Evolutionary conservation across 2,329 filamentous ascomycete genomes (phyloP).

Genomic region (Salinomyces thailandicus): DNA sequence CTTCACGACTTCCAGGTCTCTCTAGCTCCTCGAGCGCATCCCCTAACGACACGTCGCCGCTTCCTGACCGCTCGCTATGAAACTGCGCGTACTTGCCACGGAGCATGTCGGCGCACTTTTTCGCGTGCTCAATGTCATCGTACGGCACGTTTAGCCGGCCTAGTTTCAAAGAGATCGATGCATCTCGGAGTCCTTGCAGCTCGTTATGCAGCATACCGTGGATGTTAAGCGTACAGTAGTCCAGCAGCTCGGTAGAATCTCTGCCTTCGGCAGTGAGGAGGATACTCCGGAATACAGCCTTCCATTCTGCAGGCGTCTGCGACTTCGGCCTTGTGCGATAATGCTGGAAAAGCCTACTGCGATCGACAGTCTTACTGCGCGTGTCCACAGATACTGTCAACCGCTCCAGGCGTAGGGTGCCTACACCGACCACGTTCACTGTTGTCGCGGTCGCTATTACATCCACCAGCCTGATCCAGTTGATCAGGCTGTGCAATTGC

Average conservation of each 20-base stretch:
- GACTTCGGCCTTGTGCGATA: slow-evolving; percentile 53
- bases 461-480: slow-evolving; percentile 84
- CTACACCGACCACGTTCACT: slow-evolving; percentile 67
- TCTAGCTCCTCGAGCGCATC: slow-evolving; percentile 68
- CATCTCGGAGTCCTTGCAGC: slow-evolving; percentile 77
- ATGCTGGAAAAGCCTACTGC: slow-evolving; percentile 79
- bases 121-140: slow-evolving; percentile 65
- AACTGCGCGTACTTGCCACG: slow-evolving; percentile 31
- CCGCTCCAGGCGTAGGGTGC: slow-evolving; percentile 72
- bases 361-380: slow-evolving; percentile 78
- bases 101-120: slow-evolving; percentile 42
- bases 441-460: slow-evolving; percentile 73
- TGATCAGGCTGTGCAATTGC: slow-evolving; percentile 70
- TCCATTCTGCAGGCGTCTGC: slow-evolving; percentile 84
- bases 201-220: slow-evolving; percentile 83
- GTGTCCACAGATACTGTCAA: slow-evolving; percentile 85
- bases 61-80: slow-evolving; percentile 20
- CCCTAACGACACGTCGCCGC: slow-evolving; percentile 51
- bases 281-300: slow-evolving; percentile 72
- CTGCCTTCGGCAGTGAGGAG: slow-evolving; percentile 77
- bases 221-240: slow-evolving; percentile 78
- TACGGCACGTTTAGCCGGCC: slow-evolving; percentile 83
- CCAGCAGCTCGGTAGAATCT: slow-evolving; percentile 78
- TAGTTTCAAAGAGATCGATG: slow-evolving; percentile 80
- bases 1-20: slow-evolving; percentile 53